Evolutionary conservation across 1,139 yeast genomes (phyloP), one percentile per base, ranked within the genome.

Genomic region (Hanseniaspora sp.): DNA sequence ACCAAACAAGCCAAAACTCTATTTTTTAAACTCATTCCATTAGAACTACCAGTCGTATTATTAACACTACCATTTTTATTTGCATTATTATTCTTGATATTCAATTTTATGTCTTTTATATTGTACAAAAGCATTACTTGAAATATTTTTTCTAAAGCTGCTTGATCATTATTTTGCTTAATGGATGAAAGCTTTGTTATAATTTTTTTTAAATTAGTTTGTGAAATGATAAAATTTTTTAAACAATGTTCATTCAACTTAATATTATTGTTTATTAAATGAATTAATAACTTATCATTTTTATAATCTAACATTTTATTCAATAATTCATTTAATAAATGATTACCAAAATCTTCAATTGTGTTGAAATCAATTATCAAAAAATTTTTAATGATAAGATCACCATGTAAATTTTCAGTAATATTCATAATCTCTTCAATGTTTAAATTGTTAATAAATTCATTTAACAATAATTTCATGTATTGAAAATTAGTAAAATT

Each of bases 331-430:
- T 51, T 51, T 30, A 51, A 29, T 11, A 51, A 23, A 8, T 31
- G 30, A 9, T 51, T 51, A 9, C 54, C 54, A 51, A 37, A 51
- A 17, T 51, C 54, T 17, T 51, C 54, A 23, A 51, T 51, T 18
- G 45, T 51, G 12, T 41, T 44, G n/a, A 51, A 51, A 45, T 51
- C 54, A 29, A 45, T 51, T 5, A 45, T 34, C 41, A 51, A 42
- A 33, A 51, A 51, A 29, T 39, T 45, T 13, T 38, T n/a, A 3
- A 51, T 15, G 12, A 51, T 43, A 46, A 44, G 44, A 33, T 51
- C 54, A 12, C 41, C 41, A 18, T 51, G 13, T 28, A 51, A 39
- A 28, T 46, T 38, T 28, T 31, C 13, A 7, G 44, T 38, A 28
- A 51, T 44, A 3, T 41, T 31, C n/a, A 51, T n/a, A 7, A 51